Conservation (phyloP, 345 rosid species). For the Raphanus raphanistrum region DNA sequence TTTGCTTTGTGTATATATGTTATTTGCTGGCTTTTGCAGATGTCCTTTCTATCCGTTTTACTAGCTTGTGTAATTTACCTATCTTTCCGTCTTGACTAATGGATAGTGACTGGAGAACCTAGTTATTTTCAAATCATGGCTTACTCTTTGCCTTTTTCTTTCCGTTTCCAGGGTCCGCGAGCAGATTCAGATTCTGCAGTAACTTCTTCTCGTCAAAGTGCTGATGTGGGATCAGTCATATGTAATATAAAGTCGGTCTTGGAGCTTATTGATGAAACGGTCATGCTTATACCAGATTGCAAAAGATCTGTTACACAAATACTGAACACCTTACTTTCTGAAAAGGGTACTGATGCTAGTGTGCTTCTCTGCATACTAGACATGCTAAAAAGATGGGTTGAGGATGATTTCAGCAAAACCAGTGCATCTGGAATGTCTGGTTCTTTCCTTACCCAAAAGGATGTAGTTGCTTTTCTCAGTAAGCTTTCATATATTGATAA, state of each 20-base stretch:
- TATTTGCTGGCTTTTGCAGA: neutral
- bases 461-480: constrained; percentile 75
- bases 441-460: constrained; percentile 71
- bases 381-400: constrained; percentile 87
- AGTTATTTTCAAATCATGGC: constrained; percentile 7
- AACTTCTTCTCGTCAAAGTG: constrained; percentile 83
- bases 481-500: constrained; percentile 92
- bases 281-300: constrained; percentile 87
- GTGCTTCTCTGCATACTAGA: constrained; percentile 93
- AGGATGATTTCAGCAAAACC: constrained; percentile 70
- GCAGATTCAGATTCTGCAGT: constrained; percentile 85
- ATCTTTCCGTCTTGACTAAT: neutral
- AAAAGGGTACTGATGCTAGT: constrained; percentile 87
- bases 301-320: constrained; percentile 74
- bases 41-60: constrained; percentile 12
- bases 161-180: constrained; percentile 68
- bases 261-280: constrained; percentile 81
- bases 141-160: constrained; percentile 26
- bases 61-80: neutral
- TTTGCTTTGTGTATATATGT: constrained; percentile 6
- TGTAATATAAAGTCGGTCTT: constrained; percentile 76
- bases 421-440: constrained; percentile 52
- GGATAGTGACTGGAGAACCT: constrained; percentile 13
- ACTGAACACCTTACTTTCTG: constrained; percentile 80
- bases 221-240: constrained; percentile 81